Percentiles rank a stretch among this genome's conserved stretches.
phyloP scores from a whole-genome alignment of 768 basidiomycete species.

The Tulasnella sp. region DNA sequence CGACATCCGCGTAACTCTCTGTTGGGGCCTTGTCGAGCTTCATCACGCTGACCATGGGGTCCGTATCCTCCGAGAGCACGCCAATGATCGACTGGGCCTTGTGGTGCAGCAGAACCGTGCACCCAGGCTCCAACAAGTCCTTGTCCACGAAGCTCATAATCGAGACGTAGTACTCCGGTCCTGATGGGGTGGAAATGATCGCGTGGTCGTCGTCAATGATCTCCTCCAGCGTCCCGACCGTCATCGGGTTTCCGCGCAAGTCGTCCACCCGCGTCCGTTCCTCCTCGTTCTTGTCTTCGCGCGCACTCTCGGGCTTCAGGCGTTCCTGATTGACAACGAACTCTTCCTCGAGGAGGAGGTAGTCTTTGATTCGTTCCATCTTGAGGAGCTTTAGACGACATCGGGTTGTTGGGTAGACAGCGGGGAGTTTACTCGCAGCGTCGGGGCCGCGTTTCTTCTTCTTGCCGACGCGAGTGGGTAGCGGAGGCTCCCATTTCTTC shows the following conservation, averaged over 20 bases:
- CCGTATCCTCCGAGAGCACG: constrained; percentile 87
- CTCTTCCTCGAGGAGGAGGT: constrained; percentile 89
- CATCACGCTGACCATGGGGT: constrained; percentile 97
- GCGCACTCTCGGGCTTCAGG: constrained; percentile 71
- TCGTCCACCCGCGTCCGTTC: constrained; percentile 90
- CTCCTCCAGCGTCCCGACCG: constrained; percentile 96
- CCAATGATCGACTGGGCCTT: constrained; percentile 93
- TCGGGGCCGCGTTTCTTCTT: constrained; percentile 90
- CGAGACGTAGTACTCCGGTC: constrained; percentile 93
- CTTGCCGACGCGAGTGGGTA: constrained; percentile 94
- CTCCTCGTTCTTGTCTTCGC: constrained; percentile 93
- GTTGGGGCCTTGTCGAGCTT: constrained; percentile 98
- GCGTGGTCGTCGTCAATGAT: constrained; percentile 98
- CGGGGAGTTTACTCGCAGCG: constrained; percentile 78
- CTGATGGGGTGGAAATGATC: constrained; percentile 90
- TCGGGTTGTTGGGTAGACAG: constrained; percentile 87
- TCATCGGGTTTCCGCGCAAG: constrained; percentile 90
- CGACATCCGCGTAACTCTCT: constrained; percentile 97
- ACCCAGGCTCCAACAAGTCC: constrained; percentile 91
- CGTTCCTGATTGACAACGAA: constrained; percentile 89
- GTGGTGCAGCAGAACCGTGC: constrained; percentile 89
- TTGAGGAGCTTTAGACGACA: constrained; percentile 93
- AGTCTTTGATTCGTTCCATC: constrained; percentile 97
- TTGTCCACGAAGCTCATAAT: constrained; percentile 99
- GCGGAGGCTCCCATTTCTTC: constrained; percentile 98